Base-by-base conservation (phyloP, 1,284 basidiomycete genomes). In the Rugosomyces carneus region DNA sequence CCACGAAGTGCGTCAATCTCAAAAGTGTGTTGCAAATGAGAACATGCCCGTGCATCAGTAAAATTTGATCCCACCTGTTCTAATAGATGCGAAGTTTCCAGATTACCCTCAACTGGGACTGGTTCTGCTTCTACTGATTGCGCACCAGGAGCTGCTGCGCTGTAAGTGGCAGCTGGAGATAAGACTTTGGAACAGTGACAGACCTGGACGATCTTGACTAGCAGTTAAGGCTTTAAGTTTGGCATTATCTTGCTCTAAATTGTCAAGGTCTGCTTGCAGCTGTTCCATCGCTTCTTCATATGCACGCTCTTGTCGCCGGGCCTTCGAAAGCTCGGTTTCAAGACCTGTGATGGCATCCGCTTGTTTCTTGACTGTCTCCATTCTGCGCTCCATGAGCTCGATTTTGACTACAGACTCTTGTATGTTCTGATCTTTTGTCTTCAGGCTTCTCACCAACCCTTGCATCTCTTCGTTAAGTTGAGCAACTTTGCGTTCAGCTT, bases 211-310 rank as follows among this genome's bases (percentile, higher is more conserved):
- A 59, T 89, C 85, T 41, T 78, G 73, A 16, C 70, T 76, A 45
- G 71, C 78, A 36, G 78, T 73, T 55, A 78, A 64, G 11, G 76
- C 72, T 67, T 90, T 90, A 53, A 98, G 70, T 60, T 83, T 89
- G 3, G 75, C 78, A 61, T 93, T 92, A 56, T 96, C 92, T 60
- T 89, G 82, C 63, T 94, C 91, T 48, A 96, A 69, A 6, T 73
- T 63, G 61, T 97, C 93, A 52, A 95, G 67, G 58, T 99, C 95
- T 3, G 81, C 77, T 60, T 96, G 93, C 18, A 98, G 67, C 57
- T 92, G 89, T 55, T 94, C 93, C 70, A 97, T 89, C 1, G 92
- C 91, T 54, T 95, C 93, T 60, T 93, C 88, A 55, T 93, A 92
- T 20, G 86, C 83, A 52, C 84, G 77, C 63, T 95, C 91, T 59